These are phyloP conservation scores for Emydomyces testavorans DNA, from an alignment of 2,329 filamentous ascomycete genomes.

Conservation along the genomic window DNA sequence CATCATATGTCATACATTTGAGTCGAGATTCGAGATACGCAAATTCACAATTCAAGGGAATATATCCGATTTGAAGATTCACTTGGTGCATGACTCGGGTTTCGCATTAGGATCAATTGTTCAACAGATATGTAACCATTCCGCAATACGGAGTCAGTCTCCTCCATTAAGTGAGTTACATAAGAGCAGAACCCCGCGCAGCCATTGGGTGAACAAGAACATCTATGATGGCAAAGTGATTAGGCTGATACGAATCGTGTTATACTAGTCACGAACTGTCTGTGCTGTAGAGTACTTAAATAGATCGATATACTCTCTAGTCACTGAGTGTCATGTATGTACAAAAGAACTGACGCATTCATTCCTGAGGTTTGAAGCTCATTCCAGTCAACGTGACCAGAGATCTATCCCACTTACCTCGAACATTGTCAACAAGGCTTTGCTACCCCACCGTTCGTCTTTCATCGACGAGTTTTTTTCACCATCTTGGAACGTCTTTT, in stretches of 20 bases:
- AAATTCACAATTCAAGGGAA: too few relatives aligned
- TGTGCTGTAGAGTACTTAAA: slow-evolving; percentile 1
- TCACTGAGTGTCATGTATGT: background rate
- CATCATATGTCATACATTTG: too few relatives aligned
- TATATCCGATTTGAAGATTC: slow-evolving; percentile 2
- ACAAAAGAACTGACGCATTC: too few relatives aligned
- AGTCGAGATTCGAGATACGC: too few relatives aligned
- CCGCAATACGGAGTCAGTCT: too few relatives aligned
- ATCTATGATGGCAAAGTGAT: background rate
- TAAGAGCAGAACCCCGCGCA: slow-evolving; percentile 2
- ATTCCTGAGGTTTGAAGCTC: background rate
- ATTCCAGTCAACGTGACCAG: background rate
- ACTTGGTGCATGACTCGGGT: background rate
- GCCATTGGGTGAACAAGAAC: background rate
- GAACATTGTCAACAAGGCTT: slow-evolving; percentile 5
- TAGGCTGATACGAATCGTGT: background rate
- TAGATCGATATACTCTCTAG: background rate
- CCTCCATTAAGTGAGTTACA: too few relatives aligned
- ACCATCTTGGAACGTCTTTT: background rate
- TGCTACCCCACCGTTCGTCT: slow-evolving; percentile 4
- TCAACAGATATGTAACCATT: slow-evolving; percentile 2
- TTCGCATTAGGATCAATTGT: slow-evolving; percentile 5
- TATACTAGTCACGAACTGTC: background rate
- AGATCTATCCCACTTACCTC: slow-evolving; percentile 5
- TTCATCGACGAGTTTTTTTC: background rate